Evolutionary conservation across 176 grass and related monocot species (phyloP).

Genomic region (Aegilops sharonensis): DNA sequence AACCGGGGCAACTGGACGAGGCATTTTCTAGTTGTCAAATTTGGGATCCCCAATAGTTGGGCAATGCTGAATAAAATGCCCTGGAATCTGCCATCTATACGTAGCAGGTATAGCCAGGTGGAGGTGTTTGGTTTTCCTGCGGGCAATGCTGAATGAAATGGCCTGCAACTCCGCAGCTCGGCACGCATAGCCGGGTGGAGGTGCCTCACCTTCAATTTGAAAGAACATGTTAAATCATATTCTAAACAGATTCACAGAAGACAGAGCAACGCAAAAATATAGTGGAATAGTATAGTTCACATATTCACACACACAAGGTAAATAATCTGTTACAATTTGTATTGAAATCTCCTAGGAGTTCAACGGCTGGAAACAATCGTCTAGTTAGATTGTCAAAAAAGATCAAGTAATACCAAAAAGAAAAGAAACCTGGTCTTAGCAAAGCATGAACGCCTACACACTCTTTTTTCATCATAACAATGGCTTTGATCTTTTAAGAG

Average conservation of each 20-base stretch:
- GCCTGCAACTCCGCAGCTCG: constrained; percentile 33
- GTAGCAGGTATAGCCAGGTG: constrained; percentile 55
- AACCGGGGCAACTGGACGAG: constrained; percentile 24
- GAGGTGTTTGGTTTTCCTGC: constrained; percentile 37
- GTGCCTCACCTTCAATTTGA: not conserved
- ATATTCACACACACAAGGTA: not conserved
- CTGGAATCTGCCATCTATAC: constrained; percentile 51
- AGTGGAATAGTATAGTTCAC: not conserved
- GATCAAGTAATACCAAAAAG: not conserved
- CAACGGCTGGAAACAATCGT: not conserved
- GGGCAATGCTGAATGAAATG: constrained; percentile 72
- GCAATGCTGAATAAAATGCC: constrained; percentile 76
- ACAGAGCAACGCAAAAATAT: not conserved
- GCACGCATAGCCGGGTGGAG: no score
- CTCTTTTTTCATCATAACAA: not conserved
- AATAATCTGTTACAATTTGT: no score
- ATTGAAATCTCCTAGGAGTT: no score
- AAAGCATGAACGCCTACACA: not conserved
- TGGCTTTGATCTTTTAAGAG: not conserved
- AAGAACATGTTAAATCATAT: constrained; percentile 4
- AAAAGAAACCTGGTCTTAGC: not conserved
- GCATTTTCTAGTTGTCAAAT: constrained; percentile 44
- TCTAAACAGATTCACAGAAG: not conserved
- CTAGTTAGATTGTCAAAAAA: not conserved
- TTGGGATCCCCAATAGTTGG: constrained; percentile 50